Percentiles rank a stretch among this genome's conserved stretches.
Conservation (phyloP, 2,329 filamentous ascomycete genomes). For the Xylariaceae sp. region DNA sequence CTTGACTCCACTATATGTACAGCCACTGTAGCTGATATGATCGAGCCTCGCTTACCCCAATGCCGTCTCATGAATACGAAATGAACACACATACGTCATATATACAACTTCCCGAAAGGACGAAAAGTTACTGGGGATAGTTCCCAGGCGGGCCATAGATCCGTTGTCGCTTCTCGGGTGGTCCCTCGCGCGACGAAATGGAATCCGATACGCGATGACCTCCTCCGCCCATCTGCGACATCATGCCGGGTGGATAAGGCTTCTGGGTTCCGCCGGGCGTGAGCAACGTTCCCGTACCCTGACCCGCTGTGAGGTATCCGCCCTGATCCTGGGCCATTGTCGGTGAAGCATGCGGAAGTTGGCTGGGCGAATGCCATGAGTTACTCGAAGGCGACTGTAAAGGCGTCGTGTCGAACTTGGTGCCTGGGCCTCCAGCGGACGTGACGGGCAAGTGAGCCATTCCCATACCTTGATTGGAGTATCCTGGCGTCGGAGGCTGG, state of each 20-base stretch:
- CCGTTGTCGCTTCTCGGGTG: conserved; percentile 51
- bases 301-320: conserved; percentile 41
- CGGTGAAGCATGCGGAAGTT: conserved; percentile 48
- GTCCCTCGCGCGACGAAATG: conserved; percentile 34
- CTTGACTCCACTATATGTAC: too few species aligned
- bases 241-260: conserved; percentile 35
- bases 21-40: too few species aligned
- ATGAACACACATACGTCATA: too few species aligned
- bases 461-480: conserved; percentile 31
- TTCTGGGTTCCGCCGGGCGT: conserved; percentile 36
- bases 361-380: conserved; percentile 50
- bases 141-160: conserved; percentile 41
- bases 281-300: conserved; percentile 37
- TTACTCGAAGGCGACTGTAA: conserved; percentile 49
- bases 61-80: too few species aligned
- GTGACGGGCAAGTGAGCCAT: conserved; percentile 31
- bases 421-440: conserved; percentile 28
- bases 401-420: conserved; percentile 54
- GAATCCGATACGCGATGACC: conserved; percentile 32
- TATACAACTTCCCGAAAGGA: too few species aligned
- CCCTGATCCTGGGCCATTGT: conserved; percentile 42
- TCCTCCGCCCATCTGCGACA: conserved; percentile 35
- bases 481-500: conserved; percentile 31
- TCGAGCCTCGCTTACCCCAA: too few species aligned
- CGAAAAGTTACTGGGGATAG: conserved; percentile 23